Conservation (phyloP, 768 basidiomycete genomes). For the Russula earlei region DNA sequence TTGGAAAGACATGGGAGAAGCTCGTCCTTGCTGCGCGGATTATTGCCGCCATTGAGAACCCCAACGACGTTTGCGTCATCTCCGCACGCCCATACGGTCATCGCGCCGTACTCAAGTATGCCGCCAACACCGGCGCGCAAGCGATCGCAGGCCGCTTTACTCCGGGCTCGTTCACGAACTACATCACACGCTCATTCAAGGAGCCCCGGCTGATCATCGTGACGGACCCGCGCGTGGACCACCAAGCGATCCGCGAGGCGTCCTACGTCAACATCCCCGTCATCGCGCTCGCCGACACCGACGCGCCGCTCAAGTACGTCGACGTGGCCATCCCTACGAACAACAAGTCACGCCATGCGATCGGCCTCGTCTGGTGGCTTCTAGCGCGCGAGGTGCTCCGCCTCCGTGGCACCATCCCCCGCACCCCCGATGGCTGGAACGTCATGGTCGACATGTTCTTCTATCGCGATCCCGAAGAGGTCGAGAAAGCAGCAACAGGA, state of each 20-base stretch:
- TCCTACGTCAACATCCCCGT: slow-evolving; percentile 99
- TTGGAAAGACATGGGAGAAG: slow-evolving; percentile 99
- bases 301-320: slow-evolving; percentile 94
- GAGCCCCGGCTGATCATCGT: slow-evolving; percentile 98
- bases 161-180: slow-evolving; percentile 98
- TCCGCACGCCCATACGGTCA: slow-evolving; percentile 98
- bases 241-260: slow-evolving; percentile 99
- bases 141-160: slow-evolving; percentile 99
- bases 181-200: slow-evolving; percentile 99
- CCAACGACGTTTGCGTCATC: slow-evolving; percentile 95
- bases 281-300: slow-evolving; percentile 97
- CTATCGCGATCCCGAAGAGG: slow-evolving; percentile 99
- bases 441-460: slow-evolving; percentile 99
- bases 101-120: slow-evolving; percentile 98
- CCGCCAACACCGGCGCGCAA: slow-evolving; percentile 95
- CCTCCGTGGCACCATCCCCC: slow-evolving; percentile 86
- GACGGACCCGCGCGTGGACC: slow-evolving; percentile 98
- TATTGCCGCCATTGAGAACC: slow-evolving; percentile 96
- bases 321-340: slow-evolving; percentile 98
- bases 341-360: slow-evolving; percentile 97
- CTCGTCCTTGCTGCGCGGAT: slow-evolving; percentile 96
- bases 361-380: slow-evolving; percentile 97
- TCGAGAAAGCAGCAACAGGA: slow-evolving; percentile 97
- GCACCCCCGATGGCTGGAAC: slow-evolving; percentile 94
- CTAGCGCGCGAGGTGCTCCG: slow-evolving; percentile 96